phyloP scores from a whole-genome alignment of 1,139 yeast species.

The Ogataea hybrid region DNA sequence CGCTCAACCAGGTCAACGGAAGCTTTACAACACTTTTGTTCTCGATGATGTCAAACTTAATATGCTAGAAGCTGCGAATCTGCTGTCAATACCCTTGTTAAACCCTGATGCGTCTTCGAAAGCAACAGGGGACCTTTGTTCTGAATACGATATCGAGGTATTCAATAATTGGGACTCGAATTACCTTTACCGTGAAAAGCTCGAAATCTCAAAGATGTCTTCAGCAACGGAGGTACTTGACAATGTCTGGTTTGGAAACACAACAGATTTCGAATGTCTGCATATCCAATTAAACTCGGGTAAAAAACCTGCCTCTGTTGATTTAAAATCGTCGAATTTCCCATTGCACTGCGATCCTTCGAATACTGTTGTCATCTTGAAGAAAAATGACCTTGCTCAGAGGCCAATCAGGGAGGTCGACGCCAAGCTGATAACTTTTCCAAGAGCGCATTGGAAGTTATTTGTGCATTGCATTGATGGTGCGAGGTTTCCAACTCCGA shows the following conservation, averaged over 20 bases:
- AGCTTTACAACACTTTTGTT: conserved; percentile 30
- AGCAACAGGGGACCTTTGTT: conserved; percentile 28
- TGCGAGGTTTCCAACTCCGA: conserved; percentile 51
- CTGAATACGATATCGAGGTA: conserved; percentile 31
- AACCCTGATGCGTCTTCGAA: conserved; percentile 22
- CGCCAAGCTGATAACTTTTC: conserved; percentile 34
- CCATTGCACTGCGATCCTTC: conserved; percentile 50
- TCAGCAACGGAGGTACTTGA: conserved; percentile 61
- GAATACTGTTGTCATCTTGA: conserved; percentile 47
- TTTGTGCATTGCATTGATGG: conserved; percentile 50
- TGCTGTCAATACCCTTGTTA: conserved; percentile 29
- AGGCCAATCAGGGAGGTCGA: conserved; percentile 20
- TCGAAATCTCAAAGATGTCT: conserved; percentile 82
- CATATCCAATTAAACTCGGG: conserved; percentile 26
- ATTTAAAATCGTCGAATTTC: background rate
- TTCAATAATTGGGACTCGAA: conserved; percentile 70
- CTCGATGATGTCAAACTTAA: conserved; percentile 22
- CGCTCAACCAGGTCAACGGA: conserved; percentile 6
- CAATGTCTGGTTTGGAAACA: conserved; percentile 79
- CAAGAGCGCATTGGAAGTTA: conserved; percentile 40
- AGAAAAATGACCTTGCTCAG: conserved; percentile 23
- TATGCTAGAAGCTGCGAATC: conserved; percentile 17
- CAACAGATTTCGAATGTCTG: conserved; percentile 48
- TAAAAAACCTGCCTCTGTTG: background rate
- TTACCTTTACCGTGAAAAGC: conserved; percentile 68